phyloP scores from a whole-genome alignment of 805 yeast species.

The Wickerhamomyces subpelliculosus region DNA sequence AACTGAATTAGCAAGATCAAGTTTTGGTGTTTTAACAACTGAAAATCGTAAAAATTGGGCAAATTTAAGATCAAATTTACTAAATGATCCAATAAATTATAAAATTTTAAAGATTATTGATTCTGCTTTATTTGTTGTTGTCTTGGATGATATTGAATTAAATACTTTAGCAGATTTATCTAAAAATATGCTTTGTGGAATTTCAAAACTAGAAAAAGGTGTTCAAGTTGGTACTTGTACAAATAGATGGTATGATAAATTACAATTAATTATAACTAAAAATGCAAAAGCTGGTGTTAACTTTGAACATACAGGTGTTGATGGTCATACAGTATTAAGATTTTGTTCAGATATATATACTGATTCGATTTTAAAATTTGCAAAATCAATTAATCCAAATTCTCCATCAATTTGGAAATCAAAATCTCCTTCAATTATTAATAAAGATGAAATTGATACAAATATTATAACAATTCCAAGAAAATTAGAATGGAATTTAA shows the following conservation, averaged over 20 bases:
- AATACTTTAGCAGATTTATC: slow-evolving; percentile 57
- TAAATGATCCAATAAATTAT: slow-evolving; percentile 45
- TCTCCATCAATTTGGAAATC: slow-evolving; percentile 62
- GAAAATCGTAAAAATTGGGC: slow-evolving; percentile 91
- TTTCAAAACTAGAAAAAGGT: slow-evolving; percentile 71
- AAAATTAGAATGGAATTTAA: slow-evolving; percentile 82
- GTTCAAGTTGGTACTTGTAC: slow-evolving; percentile 92
- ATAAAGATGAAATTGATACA: slow-evolving; percentile 35
- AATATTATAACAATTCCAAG: slow-evolving; percentile 66
- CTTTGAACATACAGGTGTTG: slow-evolving; percentile 92
- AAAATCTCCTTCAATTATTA: slow-evolving; percentile 39
- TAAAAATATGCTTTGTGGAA: slow-evolving; percentile 84
- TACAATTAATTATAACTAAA: slow-evolving; percentile 79
- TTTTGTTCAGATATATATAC: slow-evolving; percentile 88
- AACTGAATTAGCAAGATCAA: slow-evolving; percentile 68
- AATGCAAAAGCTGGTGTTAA: slow-evolving; percentile 92
- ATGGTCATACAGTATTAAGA: slow-evolving; percentile 88
- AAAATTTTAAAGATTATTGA: slow-evolving; percentile 74
- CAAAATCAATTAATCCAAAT: slow-evolving; percentile 70
- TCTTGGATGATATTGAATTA: slow-evolving; percentile 72
- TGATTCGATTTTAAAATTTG: slow-evolving; percentile 82
- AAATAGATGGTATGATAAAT: slow-evolving; percentile 90
- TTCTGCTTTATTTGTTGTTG: slow-evolving; percentile 73
- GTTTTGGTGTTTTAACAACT: slow-evolving; percentile 86
- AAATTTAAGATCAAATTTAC: slow-evolving; percentile 48